These are phyloP conservation scores for Alternaria brassicicola DNA, from an alignment of 2,329 filamentous ascomycete genomes.

Conservation along the genomic window DNA sequence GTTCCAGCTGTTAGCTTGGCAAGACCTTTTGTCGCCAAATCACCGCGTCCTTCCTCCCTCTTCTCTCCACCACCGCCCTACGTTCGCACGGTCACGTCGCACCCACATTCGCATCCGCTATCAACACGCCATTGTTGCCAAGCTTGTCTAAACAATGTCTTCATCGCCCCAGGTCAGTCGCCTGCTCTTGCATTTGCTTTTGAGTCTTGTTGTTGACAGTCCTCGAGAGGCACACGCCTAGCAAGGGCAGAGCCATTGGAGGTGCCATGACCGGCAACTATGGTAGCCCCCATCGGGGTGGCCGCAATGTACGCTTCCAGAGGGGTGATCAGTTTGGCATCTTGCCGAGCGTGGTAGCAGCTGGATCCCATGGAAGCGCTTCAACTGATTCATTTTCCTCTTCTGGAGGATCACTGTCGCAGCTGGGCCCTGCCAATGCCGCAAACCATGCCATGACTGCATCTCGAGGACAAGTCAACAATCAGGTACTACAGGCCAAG, in stretches of 20 bases:
- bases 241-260: slow-evolving; percentile 1
- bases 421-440: not conserved
- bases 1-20: slow-evolving; percentile 10
- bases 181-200: not conserved
- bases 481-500: not conserved
- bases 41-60: not conserved
- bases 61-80: not conserved
- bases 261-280: not conserved
- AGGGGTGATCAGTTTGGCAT: slow-evolving; percentile 8
- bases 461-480: slow-evolving; percentile 4
- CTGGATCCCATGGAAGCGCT: slow-evolving; percentile 15
- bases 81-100: not conserved
- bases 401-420: slow-evolving; percentile 18
- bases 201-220: slow-evolving; percentile 12
- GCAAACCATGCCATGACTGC: not conserved
- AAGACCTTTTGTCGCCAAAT: not conserved
- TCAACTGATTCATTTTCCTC: slow-evolving; percentile 16
- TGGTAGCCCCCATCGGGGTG: not conserved
- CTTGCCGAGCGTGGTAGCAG: slow-evolving; percentile 5
- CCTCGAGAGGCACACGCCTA: slow-evolving; percentile 11
- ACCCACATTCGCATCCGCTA: not conserved
- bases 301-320: slow-evolving; percentile 3
- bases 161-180: slow-evolving; percentile 18
- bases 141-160: not conserved
- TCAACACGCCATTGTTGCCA: not conserved